Base-by-base conservation (phyloP, 2,329 filamentous ascomycete species). In the Aspergillus amoenus region DNA sequence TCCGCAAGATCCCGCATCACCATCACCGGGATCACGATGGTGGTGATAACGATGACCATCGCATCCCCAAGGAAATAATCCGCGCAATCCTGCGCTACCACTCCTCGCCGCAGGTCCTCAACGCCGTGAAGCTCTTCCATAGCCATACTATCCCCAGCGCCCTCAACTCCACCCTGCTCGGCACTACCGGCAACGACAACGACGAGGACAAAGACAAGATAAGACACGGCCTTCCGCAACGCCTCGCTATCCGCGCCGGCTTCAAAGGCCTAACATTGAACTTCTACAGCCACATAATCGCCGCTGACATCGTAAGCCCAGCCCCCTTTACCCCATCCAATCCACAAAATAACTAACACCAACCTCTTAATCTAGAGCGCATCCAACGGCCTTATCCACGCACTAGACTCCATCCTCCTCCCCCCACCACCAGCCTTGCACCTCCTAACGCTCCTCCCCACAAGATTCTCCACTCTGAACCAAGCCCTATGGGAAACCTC, bases 371-470 rank as follows among this genome's bases (percentile, higher is more conserved):
- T 30, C 9, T 4, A 88, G 86, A 81, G 83, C 69, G 88, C 86
- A 41, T 87, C 84, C 60, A 96, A 96, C 69, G 92, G 93, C 42
- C 80, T 94, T 40, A 84, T 95, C 62, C 92, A 96, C 73, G 88
- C 84, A 44, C 77, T 96, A 53, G 85, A 92, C 76, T 81, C 79
- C 60, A 79, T 94, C 54, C 81, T 96, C n/a, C 67, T 93, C 8
- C 91, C 91, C 3, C 93, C 92, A 0, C 87, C 89, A 1, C 77
- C 78, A 24, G 78, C 85, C 43, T 79, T 84, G 52, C 80, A 83
- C 9, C 85, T 93, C 32, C 82, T 96, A 68, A 76, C 81, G 52
- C 73, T 86, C 37, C 75, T 88, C 39, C 91, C 92, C 0, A 75
- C 79, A 46, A 81, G 87, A 60, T 96, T 96, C 79, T 91, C 87